Evolutionary conservation across 2,329 filamentous ascomycete genomes (phyloP).

Genomic region (Ascochyta koolunga): DNA sequence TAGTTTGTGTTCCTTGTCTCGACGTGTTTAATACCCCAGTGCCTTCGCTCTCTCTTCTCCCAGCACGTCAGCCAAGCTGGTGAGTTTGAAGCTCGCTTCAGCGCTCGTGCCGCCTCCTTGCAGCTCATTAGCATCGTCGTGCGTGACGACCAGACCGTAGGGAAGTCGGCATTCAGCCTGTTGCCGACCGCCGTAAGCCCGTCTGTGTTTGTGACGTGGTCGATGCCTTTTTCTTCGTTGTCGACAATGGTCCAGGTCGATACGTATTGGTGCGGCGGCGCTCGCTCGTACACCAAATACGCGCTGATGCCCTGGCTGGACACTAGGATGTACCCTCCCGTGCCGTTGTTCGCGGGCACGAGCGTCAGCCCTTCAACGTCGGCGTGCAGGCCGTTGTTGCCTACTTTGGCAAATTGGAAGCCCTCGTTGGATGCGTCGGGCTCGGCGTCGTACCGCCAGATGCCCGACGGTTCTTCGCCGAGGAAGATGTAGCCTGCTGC

Average conservation of each 20-base stretch:
- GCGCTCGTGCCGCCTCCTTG: conserved; percentile 53
- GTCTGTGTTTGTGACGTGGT: conserved; percentile 61
- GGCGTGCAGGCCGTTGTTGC: conserved; percentile 54
- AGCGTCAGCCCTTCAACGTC: conserved; percentile 63
- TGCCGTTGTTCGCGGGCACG: conserved; percentile 52
- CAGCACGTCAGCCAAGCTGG: conserved; percentile 35
- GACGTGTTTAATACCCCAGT: conserved; percentile 25
- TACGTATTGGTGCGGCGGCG: conserved; percentile 57
- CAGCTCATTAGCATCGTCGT: conserved; percentile 62
- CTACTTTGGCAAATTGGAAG: conserved; percentile 51
- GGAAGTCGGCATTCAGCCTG: conserved; percentile 48
- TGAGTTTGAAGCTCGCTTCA: conserved; percentile 59
- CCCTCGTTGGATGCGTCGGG: conserved; percentile 49
- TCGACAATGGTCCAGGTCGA: conserved; percentile 56
- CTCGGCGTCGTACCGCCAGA: conserved; percentile 61
- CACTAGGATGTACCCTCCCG: conserved; percentile 58
- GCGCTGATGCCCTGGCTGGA: conserved; percentile 61
- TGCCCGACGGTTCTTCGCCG: conserved; percentile 59
- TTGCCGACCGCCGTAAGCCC: conserved; percentile 57
- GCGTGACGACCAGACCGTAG: conserved; percentile 56
- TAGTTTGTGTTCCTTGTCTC: no score
- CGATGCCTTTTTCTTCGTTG: conserved; percentile 52
- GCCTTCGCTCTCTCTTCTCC: conserved; percentile 27
- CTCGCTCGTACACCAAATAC: conserved; percentile 59
- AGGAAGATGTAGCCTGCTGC: conserved; percentile 59